Evolutionary conservation across 495 filamentous ascomycete genomes (phyloP), one percentile per base, ranked within the genome.

Genomic region (Mycothermus thermophilus): DNA sequence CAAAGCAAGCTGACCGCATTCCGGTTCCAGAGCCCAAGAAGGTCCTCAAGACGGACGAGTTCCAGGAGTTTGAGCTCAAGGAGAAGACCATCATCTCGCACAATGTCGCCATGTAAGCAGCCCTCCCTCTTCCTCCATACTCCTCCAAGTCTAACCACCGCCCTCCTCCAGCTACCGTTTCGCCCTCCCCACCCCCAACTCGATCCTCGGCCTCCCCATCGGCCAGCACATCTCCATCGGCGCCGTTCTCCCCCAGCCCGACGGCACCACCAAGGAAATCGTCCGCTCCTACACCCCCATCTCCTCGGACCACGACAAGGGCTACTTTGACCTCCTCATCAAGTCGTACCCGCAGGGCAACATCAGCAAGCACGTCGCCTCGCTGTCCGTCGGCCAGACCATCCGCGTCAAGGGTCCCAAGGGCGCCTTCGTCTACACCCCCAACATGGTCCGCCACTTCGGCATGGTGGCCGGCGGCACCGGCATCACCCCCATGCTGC

Each of bases 401-500:
- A 83, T 97, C 73, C 81, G 80, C 53, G 80, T 93, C 37, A 72
- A 69, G 45, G 90, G 90, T 10, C 90, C 90, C 48, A 95, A 94
- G 69, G 90, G 90, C 46, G 86, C 88, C 41, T 93, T 97, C 69
- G 82, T 92, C 29, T 97, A 97, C 58, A 79, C 75, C 7, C 87
- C 88, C 36, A 93, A 93, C 67, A 81, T 97, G 77, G 82, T 86
- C 38, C 73, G 83, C 31, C 79, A 78, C 53, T 88, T 97, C 36
- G 90, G 90, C 47, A 97, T 97, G 90, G 83, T 97, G 51, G 84
- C 90, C 38, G 90, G 90, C 55, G 90, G 90, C 34, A 96, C 90
- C 10, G 90, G 90, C 47, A 95, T 97, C 60, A 97, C 88, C 17
- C 88, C 88, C 25, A 97, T 97, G 88, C 68, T 94, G 41, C 88